A percentile compares a stretch with the other conserved stretches of the same genome.
Evolutionary conservation across 2,329 filamentous ascomycete species (phyloP).

Genomic region (Clonostachys byssicola): DNA sequence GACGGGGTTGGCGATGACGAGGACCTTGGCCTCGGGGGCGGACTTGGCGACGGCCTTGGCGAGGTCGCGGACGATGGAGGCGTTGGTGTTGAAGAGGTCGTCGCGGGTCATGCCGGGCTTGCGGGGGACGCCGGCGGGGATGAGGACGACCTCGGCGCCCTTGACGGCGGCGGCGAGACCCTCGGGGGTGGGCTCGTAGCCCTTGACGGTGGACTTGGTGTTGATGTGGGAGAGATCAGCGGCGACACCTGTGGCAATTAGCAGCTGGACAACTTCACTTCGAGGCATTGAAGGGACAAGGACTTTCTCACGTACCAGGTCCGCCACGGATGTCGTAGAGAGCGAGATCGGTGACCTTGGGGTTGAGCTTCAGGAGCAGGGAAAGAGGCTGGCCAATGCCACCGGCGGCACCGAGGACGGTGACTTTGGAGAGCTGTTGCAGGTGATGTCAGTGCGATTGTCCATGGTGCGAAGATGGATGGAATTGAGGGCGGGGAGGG

Average conservation of each 20-base stretch:
- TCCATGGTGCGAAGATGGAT: constrained; percentile 6
- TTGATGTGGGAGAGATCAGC: constrained; percentile 99
- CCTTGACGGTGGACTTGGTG: constrained; percentile 92
- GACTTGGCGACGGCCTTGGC: constrained; percentile 90
- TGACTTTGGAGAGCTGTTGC: constrained; percentile 86
- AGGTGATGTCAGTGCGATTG: constrained; percentile 8
- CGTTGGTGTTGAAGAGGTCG: constrained; percentile 99
- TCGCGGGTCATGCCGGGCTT: constrained; percentile 99
- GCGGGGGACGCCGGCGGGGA: constrained; percentile 96
- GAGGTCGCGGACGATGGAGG: constrained; percentile 97
- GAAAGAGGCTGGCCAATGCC: constrained; percentile 98
- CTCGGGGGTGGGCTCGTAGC: constrained; percentile 73
- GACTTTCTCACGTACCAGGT: constrained; percentile 66
- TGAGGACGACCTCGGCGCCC: constrained; percentile 90
- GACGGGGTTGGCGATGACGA: constrained; percentile 98
- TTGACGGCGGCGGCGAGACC: constrained; percentile 78
- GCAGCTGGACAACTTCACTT: not conserved
- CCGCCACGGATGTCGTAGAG: constrained; percentile 97
- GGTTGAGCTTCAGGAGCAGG: constrained; percentile 97
- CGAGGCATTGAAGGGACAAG: not conserved
- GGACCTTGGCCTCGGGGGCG: constrained; percentile 87
- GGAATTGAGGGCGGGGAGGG: not conserved
- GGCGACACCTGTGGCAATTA: constrained; percentile 73
- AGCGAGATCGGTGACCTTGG: constrained; percentile 85
- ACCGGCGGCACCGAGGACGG: constrained; percentile 93